Percentiles rank a stretch among this genome's conserved stretches.
Evolutionary conservation across 345 rosid genomes (phyloP).

Genomic region (Pugionium cornutum): DNA sequence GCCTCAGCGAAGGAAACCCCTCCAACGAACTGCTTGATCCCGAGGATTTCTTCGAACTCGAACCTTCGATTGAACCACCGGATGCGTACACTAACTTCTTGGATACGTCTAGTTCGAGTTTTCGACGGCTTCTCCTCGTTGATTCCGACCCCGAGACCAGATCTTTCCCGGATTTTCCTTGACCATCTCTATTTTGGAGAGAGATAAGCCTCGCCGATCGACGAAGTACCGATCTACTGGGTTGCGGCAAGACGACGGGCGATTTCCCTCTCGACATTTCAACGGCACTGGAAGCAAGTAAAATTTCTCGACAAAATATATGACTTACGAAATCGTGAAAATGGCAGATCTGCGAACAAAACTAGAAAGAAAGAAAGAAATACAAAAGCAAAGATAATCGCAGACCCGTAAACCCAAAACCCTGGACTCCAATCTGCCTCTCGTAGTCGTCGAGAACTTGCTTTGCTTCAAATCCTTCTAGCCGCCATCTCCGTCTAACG

Average conservation of each 20-base stretch:
- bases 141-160: slow-evolving; percentile 27
- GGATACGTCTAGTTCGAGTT: slow-evolving; percentile 1
- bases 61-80: neutral
- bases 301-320: too few species aligned
- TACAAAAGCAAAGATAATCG: neutral
- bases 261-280: slow-evolving; percentile 47
- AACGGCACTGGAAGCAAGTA: too few species aligned
- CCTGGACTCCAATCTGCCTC: slow-evolving; percentile 6
- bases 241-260: slow-evolving; percentile 25
- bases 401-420: slow-evolving; percentile 27
- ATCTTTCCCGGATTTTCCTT: slow-evolving; percentile 15
- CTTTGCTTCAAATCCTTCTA: too few species aligned
- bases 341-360: neutral
- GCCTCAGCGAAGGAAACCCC: slow-evolving; percentile 27
- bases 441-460: neutral
- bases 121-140: slow-evolving; percentile 22
- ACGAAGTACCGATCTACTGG: slow-evolving; percentile 37
- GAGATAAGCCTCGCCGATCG: slow-evolving; percentile 48
- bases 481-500: too few species aligned
- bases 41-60: slow-evolving; percentile 1
- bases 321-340: neutral
- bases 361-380: neutral
- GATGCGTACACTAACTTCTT: slow-evolving; percentile 18
- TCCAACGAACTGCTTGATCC: slow-evolving; percentile 5
- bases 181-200: slow-evolving; percentile 8